Base-by-base conservation (phyloP, 2,329 filamentous ascomycete species). In the Nannizziopsis arthrosporioides region DNA sequence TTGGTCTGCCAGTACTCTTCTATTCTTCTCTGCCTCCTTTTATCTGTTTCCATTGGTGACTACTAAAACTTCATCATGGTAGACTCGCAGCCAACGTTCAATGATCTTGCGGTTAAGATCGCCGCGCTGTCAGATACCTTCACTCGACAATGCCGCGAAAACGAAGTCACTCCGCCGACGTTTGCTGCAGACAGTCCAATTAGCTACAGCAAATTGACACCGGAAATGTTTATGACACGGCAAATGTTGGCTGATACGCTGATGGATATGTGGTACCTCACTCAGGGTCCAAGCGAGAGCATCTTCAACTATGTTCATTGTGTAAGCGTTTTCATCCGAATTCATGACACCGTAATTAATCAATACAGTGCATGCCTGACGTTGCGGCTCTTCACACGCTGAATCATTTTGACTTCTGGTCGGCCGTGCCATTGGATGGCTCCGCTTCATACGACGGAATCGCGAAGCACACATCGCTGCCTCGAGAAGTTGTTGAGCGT, bases 321-420 rank as follows among this genome's bases (percentile, higher is more conserved):
- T 43, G 19, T 43, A 44, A 27, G 32, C 14, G 1, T 19, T 27
- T 14, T n/a, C 18, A n/a, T 27, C 7, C 17, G 2, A 11, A n/a
- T 38, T 6, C 30, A 27, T 12, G 5, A 5, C 8, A 32, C 12
- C 6, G n/a, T 17, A 12, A 3, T 34, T 49, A 15, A 44, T 17
- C 22, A 18, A 5, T 32, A 19, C 12, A 72, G 70, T 62, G 58
- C 31, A 64, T 72, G 42, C 71, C 71, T 1, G 70, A 74, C 51
- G 62, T 66, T 2, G 63, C 69, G 5, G 55, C 60, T 9, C 63
- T 76, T 34, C 72, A 73, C 53, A 60, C 73, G 11, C 60, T 47
- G 12, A 75, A 75, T 56, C 62, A 72, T 52, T 76, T 76, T 56
- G 61, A 75, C 54, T 74, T 76, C 55, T 76, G 72, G 70, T 61